A percentile compares a stretch with the other conserved stretches of the same genome.
Evolutionary conservation across 352 stramenopile genomes (phyloP).

Genomic region (Saprolegnia parasitica): DNA sequence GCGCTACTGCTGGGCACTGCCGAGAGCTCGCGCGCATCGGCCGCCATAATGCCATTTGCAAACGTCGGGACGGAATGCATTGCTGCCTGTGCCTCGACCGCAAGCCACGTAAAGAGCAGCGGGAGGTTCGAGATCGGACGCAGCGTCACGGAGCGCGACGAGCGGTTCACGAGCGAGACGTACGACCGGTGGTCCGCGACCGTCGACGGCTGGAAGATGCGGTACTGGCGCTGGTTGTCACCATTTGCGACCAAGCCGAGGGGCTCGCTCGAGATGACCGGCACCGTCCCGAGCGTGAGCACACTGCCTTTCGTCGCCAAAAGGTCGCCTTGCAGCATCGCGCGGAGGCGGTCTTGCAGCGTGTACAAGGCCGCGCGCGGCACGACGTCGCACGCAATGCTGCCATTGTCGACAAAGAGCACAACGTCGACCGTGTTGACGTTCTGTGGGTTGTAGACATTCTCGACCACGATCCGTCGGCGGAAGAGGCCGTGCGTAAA

Average conservation of each 20-base stretch:
- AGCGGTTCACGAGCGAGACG: constrained; percentile 21
- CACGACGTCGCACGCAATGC: constrained; percentile 38
- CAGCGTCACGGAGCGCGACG: background rate
- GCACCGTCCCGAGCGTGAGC: constrained; percentile 6
- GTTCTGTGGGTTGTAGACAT: constrained; percentile 75
- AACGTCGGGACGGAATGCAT: background rate
- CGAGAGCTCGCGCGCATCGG: constrained; percentile 15
- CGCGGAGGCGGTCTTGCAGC: background rate
- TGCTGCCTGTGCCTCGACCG: background rate
- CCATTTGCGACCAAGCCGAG: background rate
- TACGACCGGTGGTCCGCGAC: background rate
- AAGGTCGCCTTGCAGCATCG: background rate
- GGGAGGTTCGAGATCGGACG: constrained; percentile 24
- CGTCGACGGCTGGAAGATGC: constrained; percentile 10
- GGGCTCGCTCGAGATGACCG: background rate
- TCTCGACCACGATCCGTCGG: constrained; percentile 76
- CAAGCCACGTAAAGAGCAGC: constrained; percentile 22
- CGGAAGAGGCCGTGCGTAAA: constrained; percentile 73
- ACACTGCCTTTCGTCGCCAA: background rate
- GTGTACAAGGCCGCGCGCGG: background rate
- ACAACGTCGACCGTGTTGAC: constrained; percentile 70
- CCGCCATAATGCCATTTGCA: constrained; percentile 13
- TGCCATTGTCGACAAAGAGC: constrained; percentile 77
- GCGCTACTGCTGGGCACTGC: background rate
- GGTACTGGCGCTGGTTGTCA: constrained; percentile 14